A percentile compares a stretch with the other conserved stretches of the same genome.
Conservation (phyloP, 2,329 filamentous ascomycete species). For the Tympanopsis confertula region DNA sequence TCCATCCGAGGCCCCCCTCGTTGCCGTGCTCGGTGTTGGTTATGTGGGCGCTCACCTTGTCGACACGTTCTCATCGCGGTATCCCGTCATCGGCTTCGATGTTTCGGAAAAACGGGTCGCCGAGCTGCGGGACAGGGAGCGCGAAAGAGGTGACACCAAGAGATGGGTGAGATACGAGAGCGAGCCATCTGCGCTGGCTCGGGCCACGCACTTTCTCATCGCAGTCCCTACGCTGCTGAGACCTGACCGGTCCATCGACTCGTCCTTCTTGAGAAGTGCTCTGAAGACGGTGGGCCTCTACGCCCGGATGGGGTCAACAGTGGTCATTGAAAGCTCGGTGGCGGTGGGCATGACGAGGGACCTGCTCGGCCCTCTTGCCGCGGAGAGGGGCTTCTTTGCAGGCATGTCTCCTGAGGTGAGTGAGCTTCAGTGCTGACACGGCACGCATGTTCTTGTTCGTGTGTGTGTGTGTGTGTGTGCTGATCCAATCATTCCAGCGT, state of each 20-base stretch:
- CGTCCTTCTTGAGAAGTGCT: slow-evolving; percentile 31
- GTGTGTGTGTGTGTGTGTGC: no score
- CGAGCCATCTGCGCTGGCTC: slow-evolving; percentile 20
- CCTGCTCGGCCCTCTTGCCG: slow-evolving; percentile 31
- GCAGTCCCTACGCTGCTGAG: slow-evolving; percentile 38
- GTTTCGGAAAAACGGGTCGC: slow-evolving; percentile 26
- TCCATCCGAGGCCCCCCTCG: slow-evolving; percentile 16
- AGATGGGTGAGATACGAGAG: slow-evolving; percentile 23
- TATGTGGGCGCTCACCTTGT: slow-evolving; percentile 39
- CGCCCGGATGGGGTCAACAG: slow-evolving; percentile 28
- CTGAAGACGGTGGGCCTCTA: slow-evolving; percentile 25
- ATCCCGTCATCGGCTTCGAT: slow-evolving; percentile 33
- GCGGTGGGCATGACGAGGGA: slow-evolving; percentile 40
- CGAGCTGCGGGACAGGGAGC: slow-evolving; percentile 14
- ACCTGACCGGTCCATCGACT: slow-evolving; percentile 32
- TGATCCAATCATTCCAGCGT: no score
- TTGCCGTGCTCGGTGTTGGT: slow-evolving; percentile 38
- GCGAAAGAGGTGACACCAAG: slow-evolving; percentile 8
- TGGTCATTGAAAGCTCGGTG: slow-evolving; percentile 41
- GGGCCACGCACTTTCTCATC: slow-evolving; percentile 38
- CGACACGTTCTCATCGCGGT: slow-evolving; percentile 24
- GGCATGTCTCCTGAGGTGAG: slow-evolving; percentile 36
- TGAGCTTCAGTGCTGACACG: not conserved
- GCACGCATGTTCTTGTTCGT: not conserved
- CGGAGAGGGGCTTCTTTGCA: slow-evolving; percentile 25